phyloP scores from a whole-genome alignment of 2,329 filamentous ascomycete species.

The Claviceps maximensis region DNA sequence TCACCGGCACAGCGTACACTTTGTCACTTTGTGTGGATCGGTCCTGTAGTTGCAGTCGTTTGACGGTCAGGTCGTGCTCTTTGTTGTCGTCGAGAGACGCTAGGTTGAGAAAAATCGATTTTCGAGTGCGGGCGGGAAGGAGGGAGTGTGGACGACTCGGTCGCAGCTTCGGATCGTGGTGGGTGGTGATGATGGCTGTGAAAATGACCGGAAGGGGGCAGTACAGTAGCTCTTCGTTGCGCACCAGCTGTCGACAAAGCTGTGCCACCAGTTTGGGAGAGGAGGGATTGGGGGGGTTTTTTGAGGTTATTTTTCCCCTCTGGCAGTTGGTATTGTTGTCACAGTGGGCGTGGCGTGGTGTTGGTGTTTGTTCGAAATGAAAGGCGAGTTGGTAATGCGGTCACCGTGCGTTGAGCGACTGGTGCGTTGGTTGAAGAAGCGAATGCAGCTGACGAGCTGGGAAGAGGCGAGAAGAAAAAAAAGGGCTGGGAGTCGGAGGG shows the following conservation, averaged over 20 bases:
- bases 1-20: background rate
- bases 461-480: background rate
- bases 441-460: background rate
- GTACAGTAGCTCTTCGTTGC: background rate
- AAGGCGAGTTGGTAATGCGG: constrained; percentile 1
- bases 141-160: background rate
- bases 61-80: background rate
- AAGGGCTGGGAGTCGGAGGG: constrained; percentile 2
- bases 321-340: background rate
- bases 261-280: background rate
- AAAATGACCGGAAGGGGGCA: background rate
- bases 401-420: background rate
- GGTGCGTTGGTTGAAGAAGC: background rate
- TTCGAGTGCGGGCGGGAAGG: background rate
- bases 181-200: background rate
- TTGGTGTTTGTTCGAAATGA: background rate
- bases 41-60: background rate
- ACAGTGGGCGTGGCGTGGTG: background rate
- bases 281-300: no score
- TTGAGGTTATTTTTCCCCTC: background rate
- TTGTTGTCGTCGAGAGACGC: background rate
- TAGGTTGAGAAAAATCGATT: background rate
- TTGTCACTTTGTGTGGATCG: background rate
- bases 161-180: background rate
- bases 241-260: background rate